These are phyloP conservation scores for Penicillium sp. DNA, from an alignment of 2,329 filamentous ascomycete genomes.

Conservation along the genomic window DNA sequence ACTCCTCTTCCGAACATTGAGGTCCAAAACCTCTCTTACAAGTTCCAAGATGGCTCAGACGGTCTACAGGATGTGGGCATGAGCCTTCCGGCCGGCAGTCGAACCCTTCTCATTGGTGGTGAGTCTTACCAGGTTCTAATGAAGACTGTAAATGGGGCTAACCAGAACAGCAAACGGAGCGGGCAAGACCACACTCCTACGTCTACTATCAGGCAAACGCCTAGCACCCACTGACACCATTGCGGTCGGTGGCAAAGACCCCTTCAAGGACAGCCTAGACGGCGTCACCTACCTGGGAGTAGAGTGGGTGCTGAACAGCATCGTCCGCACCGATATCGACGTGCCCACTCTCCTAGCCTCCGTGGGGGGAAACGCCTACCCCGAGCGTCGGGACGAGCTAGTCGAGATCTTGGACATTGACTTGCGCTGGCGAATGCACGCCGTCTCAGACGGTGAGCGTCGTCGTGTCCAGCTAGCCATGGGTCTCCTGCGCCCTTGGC, in stretches of 20 bases:
- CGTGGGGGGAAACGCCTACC: conserved; percentile 83
- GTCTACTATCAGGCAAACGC: conserved; percentile 91
- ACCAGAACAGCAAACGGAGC: conserved; percentile 75
- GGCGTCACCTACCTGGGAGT: conserved; percentile 96
- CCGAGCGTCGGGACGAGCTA: conserved; percentile 81
- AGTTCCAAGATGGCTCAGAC: conserved; percentile 80
- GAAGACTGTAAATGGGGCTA: conserved; percentile 5
- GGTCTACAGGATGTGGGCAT: conserved; percentile 76
- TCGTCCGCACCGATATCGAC: conserved; percentile 92
- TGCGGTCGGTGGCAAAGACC: conserved; percentile 78
- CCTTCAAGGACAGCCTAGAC: conserved; percentile 85
- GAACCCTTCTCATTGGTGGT: conserved; percentile 89
- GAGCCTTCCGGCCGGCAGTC: conserved; percentile 75
- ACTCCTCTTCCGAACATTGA: conserved; percentile 62
- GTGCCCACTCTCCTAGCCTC: conserved; percentile 81
- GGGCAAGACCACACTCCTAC: conserved; percentile 94
- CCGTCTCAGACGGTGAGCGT: conserved; percentile 89
- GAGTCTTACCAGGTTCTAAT: conserved; percentile 1
- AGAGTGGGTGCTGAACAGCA: conserved; percentile 97
- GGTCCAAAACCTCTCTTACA: conserved; percentile 79
- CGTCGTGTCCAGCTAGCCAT: conserved; percentile 92
- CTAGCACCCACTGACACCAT: conserved; percentile 78
- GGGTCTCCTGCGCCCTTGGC: conserved; percentile 91
- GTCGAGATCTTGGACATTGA: conserved; percentile 90
- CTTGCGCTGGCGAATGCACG: conserved; percentile 89